Percentiles rank a stretch among this genome's conserved stretches.
Evolutionary conservation across 441 rosid genomes (phyloP).

Genomic region (Geranium incanum): DNA sequence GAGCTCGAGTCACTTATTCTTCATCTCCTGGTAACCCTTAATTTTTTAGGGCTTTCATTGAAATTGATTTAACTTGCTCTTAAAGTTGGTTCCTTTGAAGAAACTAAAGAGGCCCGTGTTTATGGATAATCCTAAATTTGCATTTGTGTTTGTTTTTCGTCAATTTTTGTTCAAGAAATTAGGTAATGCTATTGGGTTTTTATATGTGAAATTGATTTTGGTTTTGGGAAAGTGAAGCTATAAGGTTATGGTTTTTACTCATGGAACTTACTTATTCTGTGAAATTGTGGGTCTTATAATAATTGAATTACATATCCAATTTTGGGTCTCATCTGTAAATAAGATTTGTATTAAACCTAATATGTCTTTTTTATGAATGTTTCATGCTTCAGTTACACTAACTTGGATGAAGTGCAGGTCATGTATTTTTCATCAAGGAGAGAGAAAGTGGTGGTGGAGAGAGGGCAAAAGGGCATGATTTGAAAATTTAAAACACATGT

Average conservation of each 20-base stretch:
- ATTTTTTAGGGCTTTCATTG: not conserved
- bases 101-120: not conserved
- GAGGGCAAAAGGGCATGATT: too few species aligned
- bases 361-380: not conserved
- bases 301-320: not conserved
- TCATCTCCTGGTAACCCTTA: constrained; percentile 33
- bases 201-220: not conserved
- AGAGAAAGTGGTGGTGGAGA: too few species aligned
- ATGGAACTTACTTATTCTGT: not conserved
- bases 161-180: not conserved
- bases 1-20: constrained; percentile 28
- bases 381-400: not conserved
- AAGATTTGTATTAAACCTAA: not conserved
- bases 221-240: not conserved
- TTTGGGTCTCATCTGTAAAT: not conserved
- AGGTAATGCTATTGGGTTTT: not conserved
- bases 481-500: too few species aligned
- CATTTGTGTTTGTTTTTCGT: not conserved
- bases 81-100: not conserved
- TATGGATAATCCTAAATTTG: not conserved
- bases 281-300: not conserved
- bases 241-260: not conserved
- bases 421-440: constrained; percentile 49
- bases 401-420: constrained; percentile 35
- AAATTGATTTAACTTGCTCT: not conserved